A percentile compares a stretch with the other conserved stretches of the same genome.
These are phyloP conservation scores for Lupinus albus DNA, from an alignment of 306 rosid species.

Conservation along the genomic window DNA sequence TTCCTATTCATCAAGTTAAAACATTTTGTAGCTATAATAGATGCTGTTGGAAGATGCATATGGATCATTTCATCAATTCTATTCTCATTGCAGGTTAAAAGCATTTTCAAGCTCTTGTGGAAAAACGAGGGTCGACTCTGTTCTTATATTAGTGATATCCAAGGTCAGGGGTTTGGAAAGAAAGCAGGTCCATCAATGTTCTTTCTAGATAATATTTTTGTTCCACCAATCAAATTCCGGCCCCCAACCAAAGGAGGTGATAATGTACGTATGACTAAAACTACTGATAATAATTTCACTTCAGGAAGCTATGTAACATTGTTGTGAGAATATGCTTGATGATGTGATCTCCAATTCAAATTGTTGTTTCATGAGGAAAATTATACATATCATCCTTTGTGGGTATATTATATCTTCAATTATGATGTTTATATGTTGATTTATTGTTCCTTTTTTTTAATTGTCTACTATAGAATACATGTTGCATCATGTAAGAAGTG, in stretches of 20 bases:
- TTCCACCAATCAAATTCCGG: slow-evolving; percentile 89
- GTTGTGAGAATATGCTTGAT: background rate
- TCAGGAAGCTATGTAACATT: background rate
- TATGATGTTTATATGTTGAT: background rate
- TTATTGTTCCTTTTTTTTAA: background rate
- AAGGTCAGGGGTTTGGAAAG: slow-evolving; percentile 63
- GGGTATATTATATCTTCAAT: background rate
- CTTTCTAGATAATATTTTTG: slow-evolving; percentile 82
- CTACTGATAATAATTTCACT: background rate
- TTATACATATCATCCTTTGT: background rate
- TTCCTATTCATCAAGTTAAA: slow-evolving; percentile 11
- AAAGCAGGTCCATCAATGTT: slow-evolving; percentile 74
- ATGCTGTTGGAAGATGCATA: slow-evolving; percentile 10
- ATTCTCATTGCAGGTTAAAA: slow-evolving; percentile 59
- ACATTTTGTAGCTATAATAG: background rate
- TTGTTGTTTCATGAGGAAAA: slow-evolving; percentile 11
- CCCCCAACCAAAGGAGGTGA: slow-evolving; percentile 87
- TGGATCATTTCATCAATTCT: background rate
- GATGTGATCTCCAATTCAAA: background rate
- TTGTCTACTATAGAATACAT: slow-evolving; percentile 10
- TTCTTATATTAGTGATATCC: slow-evolving; percentile 70
- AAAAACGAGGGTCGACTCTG: slow-evolving; percentile 72
- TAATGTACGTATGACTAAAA: slow-evolving; percentile 56
- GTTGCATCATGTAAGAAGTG: background rate
- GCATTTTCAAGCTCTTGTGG: slow-evolving; percentile 64